Conservation (phyloP, 2,329 filamentous ascomycete genomes). For the Aureobasidium vineae region DNA sequence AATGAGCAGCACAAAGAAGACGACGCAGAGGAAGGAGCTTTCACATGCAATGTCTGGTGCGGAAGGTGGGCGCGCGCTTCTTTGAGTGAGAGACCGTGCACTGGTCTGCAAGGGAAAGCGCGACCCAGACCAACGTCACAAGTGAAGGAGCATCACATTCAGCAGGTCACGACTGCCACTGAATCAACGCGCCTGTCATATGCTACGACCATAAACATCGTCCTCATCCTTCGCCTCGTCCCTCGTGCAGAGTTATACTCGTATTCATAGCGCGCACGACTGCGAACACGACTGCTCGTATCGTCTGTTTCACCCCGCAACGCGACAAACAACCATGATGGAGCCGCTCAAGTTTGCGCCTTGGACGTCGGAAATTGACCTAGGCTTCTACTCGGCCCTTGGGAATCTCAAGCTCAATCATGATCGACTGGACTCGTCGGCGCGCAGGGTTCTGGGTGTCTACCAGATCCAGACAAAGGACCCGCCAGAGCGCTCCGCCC, state of each 20-base stretch:
- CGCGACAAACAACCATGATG: constrained; percentile 35
- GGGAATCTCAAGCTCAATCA: constrained; percentile 92
- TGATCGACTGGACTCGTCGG: constrained; percentile 94
- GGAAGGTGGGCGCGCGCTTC: background rate
- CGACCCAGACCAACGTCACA: constrained; percentile 18
- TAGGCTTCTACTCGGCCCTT: constrained; percentile 92
- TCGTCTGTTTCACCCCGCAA: constrained; percentile 18
- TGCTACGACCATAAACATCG: background rate
- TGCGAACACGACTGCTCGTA: background rate
- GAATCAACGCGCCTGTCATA: background rate
- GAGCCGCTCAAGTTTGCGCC: constrained; percentile 70
- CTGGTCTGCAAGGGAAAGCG: background rate
- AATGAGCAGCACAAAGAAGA: background rate
- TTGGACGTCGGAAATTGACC: constrained; percentile 90
- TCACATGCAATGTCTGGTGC: background rate
- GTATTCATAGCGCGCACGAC: background rate
- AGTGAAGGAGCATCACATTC: constrained; percentile 7
- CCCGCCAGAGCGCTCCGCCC: constrained; percentile 71
- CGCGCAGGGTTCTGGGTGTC: constrained; percentile 77
- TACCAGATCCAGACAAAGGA: constrained; percentile 79
- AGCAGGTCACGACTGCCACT: constrained; percentile 3
- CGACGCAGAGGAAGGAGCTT: background rate
- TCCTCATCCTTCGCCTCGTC: background rate
- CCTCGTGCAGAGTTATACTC: background rate
- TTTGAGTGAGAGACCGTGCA: background rate